Base-by-base conservation (phyloP, 371 early-diverging fungal species). In the Rhizopus arrhizus region DNA sequence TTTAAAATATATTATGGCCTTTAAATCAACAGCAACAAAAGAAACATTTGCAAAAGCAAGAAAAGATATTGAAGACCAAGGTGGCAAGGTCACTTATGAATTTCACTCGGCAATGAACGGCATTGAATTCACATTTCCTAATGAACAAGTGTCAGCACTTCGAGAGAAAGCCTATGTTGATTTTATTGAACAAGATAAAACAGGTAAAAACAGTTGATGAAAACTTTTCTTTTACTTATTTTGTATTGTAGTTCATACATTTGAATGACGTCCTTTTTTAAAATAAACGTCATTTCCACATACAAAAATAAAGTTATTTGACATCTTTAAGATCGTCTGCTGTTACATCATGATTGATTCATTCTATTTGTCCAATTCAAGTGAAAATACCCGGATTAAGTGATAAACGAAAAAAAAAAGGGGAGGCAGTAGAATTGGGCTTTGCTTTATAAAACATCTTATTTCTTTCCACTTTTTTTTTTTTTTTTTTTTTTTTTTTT, bases 151-250 rank as follows among this genome's bases (percentile, higher is more conserved):
- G 15, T 58, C n/a, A 22, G 52, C 61, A 1, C 47, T 69, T 5
- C 34, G 32, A 12, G 12, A 41, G 10, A 65, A 68, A 34, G 48
- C 59, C 10, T 72, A 69, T 52, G 59, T 68, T 33, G 69, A 68
- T 3, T 72, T 65, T 58, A 48, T 72, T 10, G 72, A 72, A 36
- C 33, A 53, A 31, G 72, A 72, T 34, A 49, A 63, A 45, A 43
- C 65, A 55, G 72, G 70, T 70, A 62, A 48, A 36, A 11, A 36
- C 6, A 36, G 36, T 9, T 0, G 36, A 36, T 11, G 11, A 11
- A 9, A 11, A 36, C 9, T 9, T 36, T 6, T 36, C 36, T 36
- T 5, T 5, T 0, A 9, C 43, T 40, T 40, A 10, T 40, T 43
- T 43, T 43, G 5, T 11, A 43, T 15, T 11, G n/a, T 15, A 43